phyloP scores from a whole-genome alignment of 1,284 basidiomycete species.

The Ceratobasidium sp. region DNA sequence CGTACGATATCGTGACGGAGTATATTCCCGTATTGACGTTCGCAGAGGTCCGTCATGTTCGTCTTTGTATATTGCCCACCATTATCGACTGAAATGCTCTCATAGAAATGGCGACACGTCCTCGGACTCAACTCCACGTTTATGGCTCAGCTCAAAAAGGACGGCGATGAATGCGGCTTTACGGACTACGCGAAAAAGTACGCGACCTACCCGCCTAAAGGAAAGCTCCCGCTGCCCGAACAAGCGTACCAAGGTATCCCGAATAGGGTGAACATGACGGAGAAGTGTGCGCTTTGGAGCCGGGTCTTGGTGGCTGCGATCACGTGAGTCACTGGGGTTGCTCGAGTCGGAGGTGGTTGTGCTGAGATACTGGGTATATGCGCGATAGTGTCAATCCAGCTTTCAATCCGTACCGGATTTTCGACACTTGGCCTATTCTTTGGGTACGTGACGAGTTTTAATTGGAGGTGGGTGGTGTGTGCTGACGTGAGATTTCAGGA shows the following conservation, averaged over 20 bases:
- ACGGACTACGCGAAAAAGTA: constrained; percentile 72
- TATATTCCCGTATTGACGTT: constrained; percentile 68
- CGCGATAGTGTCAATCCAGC: constrained; percentile 69
- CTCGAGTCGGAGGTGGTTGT: not conserved
- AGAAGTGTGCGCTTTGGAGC: constrained; percentile 76
- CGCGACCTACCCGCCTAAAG: constrained; percentile 76
- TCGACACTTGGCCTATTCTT: constrained; percentile 60
- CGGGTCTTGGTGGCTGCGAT: constrained; percentile 72
- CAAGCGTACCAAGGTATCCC: constrained; percentile 65
- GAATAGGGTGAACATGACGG: constrained; percentile 42
- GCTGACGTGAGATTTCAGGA: constrained; percentile 69
- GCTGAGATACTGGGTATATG: not conserved
- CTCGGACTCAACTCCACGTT: constrained; percentile 81
- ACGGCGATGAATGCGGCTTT: constrained; percentile 71
- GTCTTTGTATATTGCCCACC: too few relatives aligned
- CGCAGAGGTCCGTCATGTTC: constrained; percentile 8
- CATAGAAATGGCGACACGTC: constrained; percentile 72
- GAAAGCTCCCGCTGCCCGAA: constrained; percentile 66
- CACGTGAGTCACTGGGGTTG: constrained; percentile 35
- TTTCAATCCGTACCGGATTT: constrained; percentile 81
- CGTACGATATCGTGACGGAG: constrained; percentile 71
- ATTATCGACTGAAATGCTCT: too few relatives aligned
- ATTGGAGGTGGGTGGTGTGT: too few relatives aligned
- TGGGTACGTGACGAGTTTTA: constrained; percentile 5
- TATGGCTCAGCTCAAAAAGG: constrained; percentile 69